Conservation (phyloP, 805 yeast genomes). For the Barnettozyma pratensis region DNA sequence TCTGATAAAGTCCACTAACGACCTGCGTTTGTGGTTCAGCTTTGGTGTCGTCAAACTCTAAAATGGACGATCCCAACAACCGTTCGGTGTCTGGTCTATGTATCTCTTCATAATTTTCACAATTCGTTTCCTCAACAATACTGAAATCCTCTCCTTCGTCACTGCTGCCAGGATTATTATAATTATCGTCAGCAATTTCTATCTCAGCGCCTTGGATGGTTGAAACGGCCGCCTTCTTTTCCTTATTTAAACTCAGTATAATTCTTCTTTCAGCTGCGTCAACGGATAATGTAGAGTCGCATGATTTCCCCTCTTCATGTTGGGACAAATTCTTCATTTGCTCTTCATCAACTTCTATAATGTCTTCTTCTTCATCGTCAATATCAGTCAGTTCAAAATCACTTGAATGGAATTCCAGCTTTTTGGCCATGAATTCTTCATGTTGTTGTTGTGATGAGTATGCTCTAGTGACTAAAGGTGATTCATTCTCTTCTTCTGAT, state of each 20-base stretch:
- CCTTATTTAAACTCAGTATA: too few relatives aligned
- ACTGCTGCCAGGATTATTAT: neutral
- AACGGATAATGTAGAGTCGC: neutral
- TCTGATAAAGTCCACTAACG: neutral
- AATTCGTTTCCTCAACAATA: too few relatives aligned
- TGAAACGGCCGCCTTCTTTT: too few relatives aligned
- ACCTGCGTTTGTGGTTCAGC: neutral
- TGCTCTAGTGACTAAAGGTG: neutral
- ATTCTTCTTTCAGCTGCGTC: too few relatives aligned
- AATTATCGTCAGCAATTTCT: neutral
- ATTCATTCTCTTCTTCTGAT: neutral
- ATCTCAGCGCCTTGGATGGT: neutral
- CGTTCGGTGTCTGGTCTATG: neutral
- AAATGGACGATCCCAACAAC: neutral
- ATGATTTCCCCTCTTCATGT: neutral
- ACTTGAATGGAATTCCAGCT: conserved; percentile 14
- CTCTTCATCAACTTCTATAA: neutral
- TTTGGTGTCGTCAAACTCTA: neutral
- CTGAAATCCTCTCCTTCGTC: neutral
- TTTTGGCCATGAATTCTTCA: neutral
- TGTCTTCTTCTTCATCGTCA: conserved; percentile 14
- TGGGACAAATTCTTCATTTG: neutral
- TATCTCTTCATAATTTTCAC: too few relatives aligned
- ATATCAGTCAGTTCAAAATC: conserved; percentile 26
- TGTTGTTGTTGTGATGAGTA: neutral